These are phyloP conservation scores for Termitomyces sp. DNA, from an alignment of 768 basidiomycete species.

Conservation along the genomic window DNA sequence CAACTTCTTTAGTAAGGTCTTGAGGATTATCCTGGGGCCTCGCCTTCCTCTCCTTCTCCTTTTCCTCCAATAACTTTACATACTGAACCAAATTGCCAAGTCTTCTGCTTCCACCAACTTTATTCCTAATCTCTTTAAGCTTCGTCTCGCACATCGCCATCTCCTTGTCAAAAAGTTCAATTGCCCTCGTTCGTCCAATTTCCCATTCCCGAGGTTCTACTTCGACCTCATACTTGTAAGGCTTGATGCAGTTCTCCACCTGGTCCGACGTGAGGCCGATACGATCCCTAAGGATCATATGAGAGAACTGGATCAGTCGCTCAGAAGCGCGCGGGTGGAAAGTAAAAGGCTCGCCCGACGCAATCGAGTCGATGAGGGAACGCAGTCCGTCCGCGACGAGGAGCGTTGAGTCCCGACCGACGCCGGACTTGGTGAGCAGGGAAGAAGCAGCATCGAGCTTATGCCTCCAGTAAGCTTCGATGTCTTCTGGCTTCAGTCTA, in stretches of 20 bases:
- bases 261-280: slow-evolving; percentile 95
- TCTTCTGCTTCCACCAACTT: slow-evolving; percentile 83
- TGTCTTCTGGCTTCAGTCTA: slow-evolving; percentile 62
- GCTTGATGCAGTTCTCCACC: slow-evolving; percentile 99
- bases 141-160: slow-evolving; percentile 78
- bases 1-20: slow-evolving; percentile 14
- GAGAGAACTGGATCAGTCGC: slow-evolving; percentile 86
- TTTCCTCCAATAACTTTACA: slow-evolving; percentile 77
- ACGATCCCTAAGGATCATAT: slow-evolving; percentile 88
- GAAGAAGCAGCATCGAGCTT: slow-evolving; percentile 94
- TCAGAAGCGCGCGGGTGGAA: slow-evolving; percentile 87
- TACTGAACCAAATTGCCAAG: slow-evolving; percentile 72
- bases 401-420: slow-evolving; percentile 90
- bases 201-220: slow-evolving; percentile 94
- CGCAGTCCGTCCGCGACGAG: slow-evolving; percentile 94
- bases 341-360: slow-evolving; percentile 84
- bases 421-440: slow-evolving; percentile 90
- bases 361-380: slow-evolving; percentile 84
- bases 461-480: slow-evolving; percentile 92
- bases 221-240: slow-evolving; percentile 97
- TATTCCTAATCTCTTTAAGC: slow-evolving; percentile 78
- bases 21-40: slow-evolving; percentile 35
- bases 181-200: slow-evolving; percentile 64
- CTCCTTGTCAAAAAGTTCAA: slow-evolving; percentile 83
- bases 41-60: slow-evolving; percentile 58